These are phyloP conservation scores for Pinus tabuliformis DNA, from an alignment of 75 land plant genomes.

Conservation along the genomic window DNA sequence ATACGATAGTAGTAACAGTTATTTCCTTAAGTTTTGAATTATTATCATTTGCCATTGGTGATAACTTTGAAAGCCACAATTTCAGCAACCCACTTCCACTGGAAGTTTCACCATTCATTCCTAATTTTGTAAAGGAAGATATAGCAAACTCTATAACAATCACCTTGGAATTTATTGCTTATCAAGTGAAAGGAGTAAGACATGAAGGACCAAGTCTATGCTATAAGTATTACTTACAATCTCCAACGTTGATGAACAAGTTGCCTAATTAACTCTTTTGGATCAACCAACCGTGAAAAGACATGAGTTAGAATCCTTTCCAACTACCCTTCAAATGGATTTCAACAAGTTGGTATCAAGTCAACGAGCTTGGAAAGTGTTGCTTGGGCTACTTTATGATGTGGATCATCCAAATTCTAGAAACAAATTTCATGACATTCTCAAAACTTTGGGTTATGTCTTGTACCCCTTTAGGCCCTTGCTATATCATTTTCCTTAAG, in stretches of 20 bases:
- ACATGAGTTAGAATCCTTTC: conserved; percentile 97
- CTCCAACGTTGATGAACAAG: conserved; percentile 81
- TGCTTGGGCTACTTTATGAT: conserved; percentile 99
- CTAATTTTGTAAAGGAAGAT: conserved; percentile 83
- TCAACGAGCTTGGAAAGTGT: conserved; percentile 91
- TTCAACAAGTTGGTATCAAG: conserved; percentile 84
- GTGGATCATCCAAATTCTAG: conserved; percentile 97
- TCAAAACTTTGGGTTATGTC: conserved; percentile 94
- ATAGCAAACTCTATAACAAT: conserved; percentile 98
- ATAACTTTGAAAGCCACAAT: conserved; percentile 92
- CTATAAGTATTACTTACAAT: conserved; percentile 86
- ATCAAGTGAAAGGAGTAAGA: conserved; percentile 92
- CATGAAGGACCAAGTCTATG: conserved; percentile 83
- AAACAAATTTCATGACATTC: conserved; percentile 98
- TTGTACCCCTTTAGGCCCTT: conserved; percentile 87
- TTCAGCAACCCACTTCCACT: conserved; percentile 77
- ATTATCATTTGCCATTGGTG: conserved; percentile 85
- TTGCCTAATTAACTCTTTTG: conserved; percentile 94
- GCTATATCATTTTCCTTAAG: conserved; percentile 70
- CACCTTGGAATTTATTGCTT: conserved; percentile 95
- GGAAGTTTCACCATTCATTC: conserved; percentile 63
- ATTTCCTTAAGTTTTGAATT: conserved; percentile 94
- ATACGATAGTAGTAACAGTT: conserved; percentile 88
- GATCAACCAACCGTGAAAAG: conserved; percentile 91
- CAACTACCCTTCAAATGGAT: conserved; percentile 90